Conservation (phyloP, 176 grass and related monocot species). For the sorghum (Sorghum bicolor) region DNA sequence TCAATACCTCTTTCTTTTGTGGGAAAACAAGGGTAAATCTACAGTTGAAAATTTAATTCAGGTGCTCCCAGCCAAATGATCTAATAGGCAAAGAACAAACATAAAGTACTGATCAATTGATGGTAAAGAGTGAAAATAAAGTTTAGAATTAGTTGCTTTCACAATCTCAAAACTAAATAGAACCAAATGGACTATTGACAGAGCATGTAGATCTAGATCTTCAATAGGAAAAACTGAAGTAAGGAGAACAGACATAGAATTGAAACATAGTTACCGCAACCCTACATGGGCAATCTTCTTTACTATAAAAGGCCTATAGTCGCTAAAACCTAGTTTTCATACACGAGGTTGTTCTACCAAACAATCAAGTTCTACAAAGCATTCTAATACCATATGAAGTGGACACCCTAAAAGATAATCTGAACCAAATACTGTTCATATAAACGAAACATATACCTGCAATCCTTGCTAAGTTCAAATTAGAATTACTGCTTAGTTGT, state of each 20-base stretch:
- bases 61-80: neutral
- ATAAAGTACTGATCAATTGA: neutral
- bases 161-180: neutral
- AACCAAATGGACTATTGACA: neutral
- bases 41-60: neutral
- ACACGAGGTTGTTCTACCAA: neutral
- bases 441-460: neutral
- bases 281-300: neutral
- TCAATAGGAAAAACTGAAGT: neutral
- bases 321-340: neutral
- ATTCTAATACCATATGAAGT: neutral
- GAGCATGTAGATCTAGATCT: neutral
- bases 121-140: neutral
- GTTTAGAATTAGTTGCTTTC: neutral
- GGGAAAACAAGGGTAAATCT: neutral
- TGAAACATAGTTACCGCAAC: neutral
- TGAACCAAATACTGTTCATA: neutral
- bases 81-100: neutral
- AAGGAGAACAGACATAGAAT: neutral
- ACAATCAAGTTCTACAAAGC: neutral
- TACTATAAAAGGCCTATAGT: neutral
- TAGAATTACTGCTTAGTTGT: neutral
- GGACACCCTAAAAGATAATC: neutral
- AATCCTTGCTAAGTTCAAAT: neutral
- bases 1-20: neutral